Base-by-base conservation (phyloP, 768 basidiomycete species). In the Tricholoma saponaceum region DNA sequence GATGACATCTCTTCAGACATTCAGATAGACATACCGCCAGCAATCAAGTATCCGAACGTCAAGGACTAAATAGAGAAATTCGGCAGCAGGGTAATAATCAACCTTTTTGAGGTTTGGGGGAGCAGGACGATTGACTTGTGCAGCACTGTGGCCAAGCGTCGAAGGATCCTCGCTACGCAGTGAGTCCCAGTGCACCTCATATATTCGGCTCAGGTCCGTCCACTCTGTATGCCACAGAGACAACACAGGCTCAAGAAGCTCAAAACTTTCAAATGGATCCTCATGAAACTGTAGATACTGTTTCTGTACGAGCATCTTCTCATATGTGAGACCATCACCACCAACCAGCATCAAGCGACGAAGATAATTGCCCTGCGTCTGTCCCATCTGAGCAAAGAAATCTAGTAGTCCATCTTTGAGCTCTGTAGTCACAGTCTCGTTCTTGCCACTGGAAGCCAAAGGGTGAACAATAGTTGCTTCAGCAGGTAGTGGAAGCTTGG, bases 241-340 rank as follows among this genome's bases (percentile, higher is more conserved):
- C 13, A 46, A 5, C 1, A 23, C 22, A 25, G 44, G 44, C 22
- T 46, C 44, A 0, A 46, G 44, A 12, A 46, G 6, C 13, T 46
- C 13, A 12, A 46, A 46, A 5, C 23, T 46, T 13, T 46, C 25
- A 14, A 46, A 46, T 3, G 22, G 23, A 25, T 46, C 23, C 1
- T 46, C 22, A 25, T 46, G 44, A 46, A 46, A 46, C 25, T 46
- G 44, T 1, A 46, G 22, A 13, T 46, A 46, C 1, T 46, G 22
- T 23, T 46, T 46, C 3, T 13, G 57, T 4, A 65, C 22, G 6
- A 32, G 4, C 16, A 70, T 56, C 58, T 68, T 69, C 56, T 75
- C 67, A 58, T 57, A 77, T 1, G 74, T 73, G 30, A 74, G 62
- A 1, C 75, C 74, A 62, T 76, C 73, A 1, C 74, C 72, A 13